Evolutionary conservation across 2,329 filamentous ascomycete species (phyloP).

Genomic region (Microdochium nivale): DNA sequence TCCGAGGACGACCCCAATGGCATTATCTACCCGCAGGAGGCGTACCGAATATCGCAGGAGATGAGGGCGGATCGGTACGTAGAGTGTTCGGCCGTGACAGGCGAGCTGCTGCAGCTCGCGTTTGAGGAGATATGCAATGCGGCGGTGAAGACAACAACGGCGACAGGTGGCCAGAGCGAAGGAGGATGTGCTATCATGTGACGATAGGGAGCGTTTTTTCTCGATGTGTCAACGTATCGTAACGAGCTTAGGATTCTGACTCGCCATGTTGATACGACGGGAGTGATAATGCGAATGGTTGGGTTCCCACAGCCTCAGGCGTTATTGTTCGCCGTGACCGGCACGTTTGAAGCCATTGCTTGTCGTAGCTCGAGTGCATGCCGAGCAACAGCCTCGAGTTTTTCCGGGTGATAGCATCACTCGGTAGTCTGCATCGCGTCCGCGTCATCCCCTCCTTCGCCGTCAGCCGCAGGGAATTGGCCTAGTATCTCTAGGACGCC

Average conservation of each 20-base stretch:
- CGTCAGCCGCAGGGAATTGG: slow-evolving; percentile 26
- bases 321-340: too few species aligned
- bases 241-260: neutral
- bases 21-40: slow-evolving; percentile 54
- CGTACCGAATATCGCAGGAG: slow-evolving; percentile 44
- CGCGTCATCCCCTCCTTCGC: slow-evolving; percentile 19
- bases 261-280: neutral
- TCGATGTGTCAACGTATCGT: neutral
- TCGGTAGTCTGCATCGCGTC: slow-evolving; percentile 26
- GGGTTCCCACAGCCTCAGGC: neutral
- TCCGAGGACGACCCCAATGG: slow-evolving; percentile 51
- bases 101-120: slow-evolving; percentile 46
- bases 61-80: slow-evolving; percentile 55
- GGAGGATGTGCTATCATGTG: slow-evolving; percentile 45
- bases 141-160: slow-evolving; percentile 37
- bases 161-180: slow-evolving; percentile 42
- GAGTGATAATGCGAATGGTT: slow-evolving; percentile 8
- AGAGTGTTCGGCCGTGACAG: slow-evolving; percentile 54
- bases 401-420: neutral
- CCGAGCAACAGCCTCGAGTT: neutral
- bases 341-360: neutral
- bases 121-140: slow-evolving; percentile 54
- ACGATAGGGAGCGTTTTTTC: slow-evolving; percentile 5
- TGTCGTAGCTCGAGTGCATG: neutral
- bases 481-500: slow-evolving; percentile 52